phyloP scores from a whole-genome alignment of 75 land plant species.

The Cryptomeria japonica region DNA sequence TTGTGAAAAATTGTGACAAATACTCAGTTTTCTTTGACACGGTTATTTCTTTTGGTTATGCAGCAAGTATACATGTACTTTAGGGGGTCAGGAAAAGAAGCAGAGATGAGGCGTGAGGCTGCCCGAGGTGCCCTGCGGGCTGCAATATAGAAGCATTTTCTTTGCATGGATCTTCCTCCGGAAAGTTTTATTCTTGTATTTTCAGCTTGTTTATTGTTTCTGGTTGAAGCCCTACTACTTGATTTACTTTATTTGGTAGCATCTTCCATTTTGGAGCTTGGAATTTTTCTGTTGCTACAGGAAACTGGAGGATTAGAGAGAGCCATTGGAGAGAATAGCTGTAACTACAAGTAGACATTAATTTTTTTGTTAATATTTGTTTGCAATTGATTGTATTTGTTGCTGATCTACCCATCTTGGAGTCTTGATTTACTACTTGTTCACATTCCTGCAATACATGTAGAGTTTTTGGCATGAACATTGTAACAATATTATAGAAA shows the following conservation, averaged over 20 bases:
- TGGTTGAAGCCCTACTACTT: background rate
- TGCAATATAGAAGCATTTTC: constrained; percentile 30
- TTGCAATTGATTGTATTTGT: background rate
- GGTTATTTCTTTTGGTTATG: constrained; percentile 1
- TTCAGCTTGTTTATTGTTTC: background rate
- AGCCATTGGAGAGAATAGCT: background rate
- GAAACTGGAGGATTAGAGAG: constrained; percentile 2
- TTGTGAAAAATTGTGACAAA: background rate
- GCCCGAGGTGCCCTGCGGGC: constrained; percentile 70
- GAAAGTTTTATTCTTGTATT: background rate
- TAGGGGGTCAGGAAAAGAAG: constrained; percentile 86
- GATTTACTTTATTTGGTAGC: background rate
- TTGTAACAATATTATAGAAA: background rate
- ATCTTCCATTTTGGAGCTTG: constrained; percentile 3
- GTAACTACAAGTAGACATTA: background rate
- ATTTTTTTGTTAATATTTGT: background rate
- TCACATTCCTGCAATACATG: background rate
- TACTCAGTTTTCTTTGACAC: background rate
- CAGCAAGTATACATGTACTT: constrained; percentile 95
- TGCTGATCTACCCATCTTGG: background rate
- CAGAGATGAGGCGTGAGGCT: constrained; percentile 77
- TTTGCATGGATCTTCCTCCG: background rate
- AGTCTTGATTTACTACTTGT: background rate
- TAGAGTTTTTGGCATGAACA: background rate
- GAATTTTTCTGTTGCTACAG: constrained; percentile 1